Evolutionary conservation across 306 rosid genomes (phyloP).

Genomic region (Dalbergia cultrata): DNA sequence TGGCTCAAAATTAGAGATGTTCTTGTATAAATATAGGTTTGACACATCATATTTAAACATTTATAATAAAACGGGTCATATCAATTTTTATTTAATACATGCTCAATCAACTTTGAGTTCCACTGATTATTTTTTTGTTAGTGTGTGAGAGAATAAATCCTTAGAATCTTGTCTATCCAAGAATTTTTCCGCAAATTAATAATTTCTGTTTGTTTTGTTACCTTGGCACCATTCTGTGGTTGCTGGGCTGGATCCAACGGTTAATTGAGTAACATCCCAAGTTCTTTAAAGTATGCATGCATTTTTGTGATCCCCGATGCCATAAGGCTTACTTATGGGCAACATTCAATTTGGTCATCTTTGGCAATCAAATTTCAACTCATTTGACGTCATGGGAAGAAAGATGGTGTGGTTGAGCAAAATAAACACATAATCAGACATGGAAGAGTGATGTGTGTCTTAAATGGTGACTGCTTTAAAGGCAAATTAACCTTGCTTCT

Average conservation of each 20-base stretch:
- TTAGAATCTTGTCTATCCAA: too few species aligned
- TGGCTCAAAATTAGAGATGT: too few species aligned
- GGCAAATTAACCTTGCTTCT: slow-evolving; percentile 22
- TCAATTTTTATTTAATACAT: too few species aligned
- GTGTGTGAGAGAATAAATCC: too few species aligned
- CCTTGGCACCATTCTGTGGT: slow-evolving; percentile 19
- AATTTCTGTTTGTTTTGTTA: neutral
- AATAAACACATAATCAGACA: slow-evolving; percentile 19
- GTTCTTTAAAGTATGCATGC: slow-evolving; percentile 20
- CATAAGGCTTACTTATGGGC: slow-evolving; percentile 29
- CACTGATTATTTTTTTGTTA: too few species aligned
- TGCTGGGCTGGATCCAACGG: slow-evolving; percentile 46
- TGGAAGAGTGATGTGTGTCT: slow-evolving; percentile 38
- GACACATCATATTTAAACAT: too few species aligned
- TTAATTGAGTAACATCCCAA: slow-evolving; percentile 23
- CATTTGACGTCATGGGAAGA: slow-evolving; percentile 52
- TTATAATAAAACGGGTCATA: too few species aligned
- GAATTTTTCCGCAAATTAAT: too few species aligned
- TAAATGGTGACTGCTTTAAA: slow-evolving; percentile 41
- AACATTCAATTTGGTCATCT: slow-evolving; percentile 38
- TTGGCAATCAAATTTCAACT: slow-evolving; percentile 42
- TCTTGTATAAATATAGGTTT: too few species aligned
- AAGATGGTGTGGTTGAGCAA: slow-evolving; percentile 8
- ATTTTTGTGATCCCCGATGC: neutral
- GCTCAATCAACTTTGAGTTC: too few species aligned